Percentiles rank a stretch among this genome's conserved stretches.
These are phyloP conservation scores for Moricandia moricandioides DNA, from an alignment of 345 rosid species.

Conservation along the genomic window DNA sequence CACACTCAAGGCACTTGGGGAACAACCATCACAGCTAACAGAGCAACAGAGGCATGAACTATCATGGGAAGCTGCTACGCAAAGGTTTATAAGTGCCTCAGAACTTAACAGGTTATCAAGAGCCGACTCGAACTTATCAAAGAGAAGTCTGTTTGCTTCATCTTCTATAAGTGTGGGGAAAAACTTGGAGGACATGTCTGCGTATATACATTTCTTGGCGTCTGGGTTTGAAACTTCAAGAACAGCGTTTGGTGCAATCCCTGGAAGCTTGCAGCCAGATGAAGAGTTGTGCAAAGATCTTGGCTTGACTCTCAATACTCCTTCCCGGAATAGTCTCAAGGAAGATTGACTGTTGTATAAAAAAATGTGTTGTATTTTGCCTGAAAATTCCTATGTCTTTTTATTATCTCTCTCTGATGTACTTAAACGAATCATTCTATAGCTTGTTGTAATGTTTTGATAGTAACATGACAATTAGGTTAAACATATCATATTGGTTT, in stretches of 20 bases:
- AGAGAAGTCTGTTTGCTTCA: constrained; percentile 44
- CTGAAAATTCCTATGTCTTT: not conserved
- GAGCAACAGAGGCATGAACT: constrained; percentile 67
- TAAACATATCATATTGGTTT: not conserved
- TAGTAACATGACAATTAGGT: not conserved
- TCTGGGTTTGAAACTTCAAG: constrained; percentile 76
- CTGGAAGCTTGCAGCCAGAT: constrained; percentile 77
- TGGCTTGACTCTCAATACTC: constrained; percentile 45
- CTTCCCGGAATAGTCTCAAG: constrained; percentile 21
- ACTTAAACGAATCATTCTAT: not conserved
- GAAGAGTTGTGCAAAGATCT: constrained; percentile 77
- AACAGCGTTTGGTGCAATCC: constrained; percentile 79
- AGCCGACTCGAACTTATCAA: constrained; percentile 24
- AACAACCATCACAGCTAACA: constrained; percentile 61
- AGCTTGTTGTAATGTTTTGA: not conserved
- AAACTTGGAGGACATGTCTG: constrained; percentile 70
- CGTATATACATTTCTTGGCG: constrained; percentile 60
- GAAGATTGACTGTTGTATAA: constrained; percentile 13
- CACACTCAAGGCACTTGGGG: constrained; percentile 55
- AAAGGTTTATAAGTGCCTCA: constrained; percentile 61
- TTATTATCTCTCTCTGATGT: not conserved
- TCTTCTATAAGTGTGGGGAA: constrained; percentile 44
- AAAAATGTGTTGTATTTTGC: not conserved
- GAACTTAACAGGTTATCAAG: constrained; percentile 44
- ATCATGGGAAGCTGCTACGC: constrained; percentile 92